Evolutionary conservation across 2,329 filamentous ascomycete genomes (phyloP), one percentile per base, ranked within the genome.

Genomic region (Juglanconis juglandina): DNA sequence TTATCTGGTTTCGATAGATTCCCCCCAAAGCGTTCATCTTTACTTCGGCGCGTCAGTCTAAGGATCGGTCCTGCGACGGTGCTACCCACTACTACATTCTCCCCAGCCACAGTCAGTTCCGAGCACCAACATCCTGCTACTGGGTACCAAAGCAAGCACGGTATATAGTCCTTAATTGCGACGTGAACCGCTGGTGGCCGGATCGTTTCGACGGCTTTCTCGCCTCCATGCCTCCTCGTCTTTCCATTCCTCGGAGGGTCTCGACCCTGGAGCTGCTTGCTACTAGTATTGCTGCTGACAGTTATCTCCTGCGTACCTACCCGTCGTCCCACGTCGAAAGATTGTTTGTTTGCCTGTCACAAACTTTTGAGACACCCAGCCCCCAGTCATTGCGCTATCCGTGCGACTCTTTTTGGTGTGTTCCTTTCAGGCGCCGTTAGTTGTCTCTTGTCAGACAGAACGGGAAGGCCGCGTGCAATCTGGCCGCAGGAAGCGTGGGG

Each of bases 21-120:
- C 57, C 58, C 59, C 46, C 59, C 14, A 39, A 46, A 56, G 59
- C 59, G 53, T 56, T 62, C 37, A 44, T 58, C 48, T 62, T 57
- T 55, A 32, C 53, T 53, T 63, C 42, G 11, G 35, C 49, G 48
- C 58, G 41, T 60, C 53, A 53, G 56, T 48, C 30, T 58, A 59
- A 30, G 60, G 60, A 63, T 53, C 57, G 39, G 39, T 57, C 60
- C 35, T 60, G 52, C 34, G 44, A 52, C 49, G 52, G 42, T 56
- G 58, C 53, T 44, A 57, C n/a, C 39, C 42, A 55, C 51, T 61
- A 49, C 39, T 42, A 33, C 32, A 3, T 47, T 24, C 8, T 47
- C 44, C 24, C n/a, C 35, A 30, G 8, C n/a, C 33, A 39, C 35
- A 53, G 50, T 44, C 37, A 53, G 17, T 14, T 10, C 14, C 14